phyloP scores from a whole-genome alignment of 768 basidiomycete genomes.

The Suillus discolor region DNA sequence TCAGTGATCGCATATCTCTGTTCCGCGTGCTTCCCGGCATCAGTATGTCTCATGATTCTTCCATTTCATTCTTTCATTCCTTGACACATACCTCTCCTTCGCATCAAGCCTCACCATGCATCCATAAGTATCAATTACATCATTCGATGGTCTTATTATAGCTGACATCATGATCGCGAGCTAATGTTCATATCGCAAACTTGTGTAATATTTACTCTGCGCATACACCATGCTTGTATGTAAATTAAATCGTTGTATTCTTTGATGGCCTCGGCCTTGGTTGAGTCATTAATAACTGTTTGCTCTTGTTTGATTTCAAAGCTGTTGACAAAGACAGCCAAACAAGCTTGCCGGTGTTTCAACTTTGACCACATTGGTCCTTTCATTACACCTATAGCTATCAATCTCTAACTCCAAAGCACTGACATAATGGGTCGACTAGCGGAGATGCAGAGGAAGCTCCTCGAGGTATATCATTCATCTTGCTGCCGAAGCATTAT shows the following conservation, averaged over 20 bases:
- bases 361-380: conserved; percentile 2
- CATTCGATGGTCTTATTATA: neutral
- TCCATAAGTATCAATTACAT: conserved; percentile 15
- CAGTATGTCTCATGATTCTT: conserved; percentile 11
- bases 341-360: conserved; percentile 18
- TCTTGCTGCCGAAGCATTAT: conserved; percentile 2
- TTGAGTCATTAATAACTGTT: conserved; percentile 18
- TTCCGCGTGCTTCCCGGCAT: conserved; percentile 13
- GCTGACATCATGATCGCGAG: conserved; percentile 3
- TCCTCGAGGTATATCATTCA: conserved; percentile 64
- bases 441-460: conserved; percentile 98
- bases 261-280: neutral
- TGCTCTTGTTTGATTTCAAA: conserved; percentile 27
- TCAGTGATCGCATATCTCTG: neutral
- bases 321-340: conserved; percentile 30
- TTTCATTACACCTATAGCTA: conserved; percentile 1
- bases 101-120: conserved; percentile 24
- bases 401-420: conserved; percentile 2
- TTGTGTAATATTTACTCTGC: conserved; percentile 12
- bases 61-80: conserved; percentile 18
- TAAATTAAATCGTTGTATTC: neutral
- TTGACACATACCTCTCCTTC: conserved; percentile 22
- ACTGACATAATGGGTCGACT: conserved; percentile 79
- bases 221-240: conserved; percentile 17
- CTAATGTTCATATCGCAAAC: conserved; percentile 9